phyloP scores from a whole-genome alignment of 2,329 filamentous ascomycete species.

The Neofusicoccum umdonicola region DNA sequence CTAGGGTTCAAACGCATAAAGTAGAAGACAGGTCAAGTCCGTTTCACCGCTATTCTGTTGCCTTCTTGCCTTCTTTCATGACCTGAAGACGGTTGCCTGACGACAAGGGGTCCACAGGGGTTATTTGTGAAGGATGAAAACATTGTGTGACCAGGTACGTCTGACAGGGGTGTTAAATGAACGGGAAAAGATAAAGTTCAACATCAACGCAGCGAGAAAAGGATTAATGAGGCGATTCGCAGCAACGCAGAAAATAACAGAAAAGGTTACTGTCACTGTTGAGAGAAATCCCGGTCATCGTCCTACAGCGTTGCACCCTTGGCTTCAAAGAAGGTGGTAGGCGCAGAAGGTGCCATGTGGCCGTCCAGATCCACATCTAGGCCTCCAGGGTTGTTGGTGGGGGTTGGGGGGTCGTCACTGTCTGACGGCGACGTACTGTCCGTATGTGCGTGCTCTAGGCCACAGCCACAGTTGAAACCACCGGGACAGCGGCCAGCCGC shows the following conservation, averaged over 20 bases:
- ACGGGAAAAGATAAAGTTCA: no score
- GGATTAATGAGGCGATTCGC: neutral
- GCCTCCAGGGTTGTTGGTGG: neutral
- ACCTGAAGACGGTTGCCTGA: no score
- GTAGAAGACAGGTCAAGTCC: neutral
- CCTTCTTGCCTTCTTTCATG: neutral
- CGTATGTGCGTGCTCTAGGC: neutral
- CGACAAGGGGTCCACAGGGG: no score
- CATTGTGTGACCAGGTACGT: no score
- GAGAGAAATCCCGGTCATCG: neutral
- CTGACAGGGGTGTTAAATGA: no score
- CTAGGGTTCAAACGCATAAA: neutral
- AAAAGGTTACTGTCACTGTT: neutral
- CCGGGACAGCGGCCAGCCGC: neutral
- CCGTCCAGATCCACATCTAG: constrained; percentile 1
- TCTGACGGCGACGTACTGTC: neutral
- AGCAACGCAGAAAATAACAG: neutral
- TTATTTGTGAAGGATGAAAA: no score
- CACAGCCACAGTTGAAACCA: neutral
- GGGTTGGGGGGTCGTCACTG: neutral
- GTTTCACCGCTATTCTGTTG: neutral
- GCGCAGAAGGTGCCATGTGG: neutral
- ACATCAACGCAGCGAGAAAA: no score
- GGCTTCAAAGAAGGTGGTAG: neutral
- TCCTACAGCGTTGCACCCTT: neutral